These are phyloP conservation scores for Sarcocystis neurona DNA, from an alignment of 169 alveolate genomes.

Conservation along the genomic window DNA sequence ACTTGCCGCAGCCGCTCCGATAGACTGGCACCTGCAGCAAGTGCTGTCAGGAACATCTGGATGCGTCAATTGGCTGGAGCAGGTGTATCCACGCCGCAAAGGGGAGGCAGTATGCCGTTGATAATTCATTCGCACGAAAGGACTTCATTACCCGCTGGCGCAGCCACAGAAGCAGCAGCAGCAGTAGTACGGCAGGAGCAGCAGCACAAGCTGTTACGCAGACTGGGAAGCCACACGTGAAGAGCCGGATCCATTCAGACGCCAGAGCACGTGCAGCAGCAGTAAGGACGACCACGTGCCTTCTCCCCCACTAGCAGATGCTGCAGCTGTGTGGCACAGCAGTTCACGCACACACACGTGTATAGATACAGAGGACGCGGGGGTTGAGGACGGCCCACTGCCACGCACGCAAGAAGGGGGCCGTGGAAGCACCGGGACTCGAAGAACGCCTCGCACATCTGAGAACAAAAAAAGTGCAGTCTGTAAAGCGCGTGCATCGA, in stretches of 20 bases:
- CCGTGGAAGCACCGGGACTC: too few relatives aligned
- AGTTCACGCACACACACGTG: not conserved
- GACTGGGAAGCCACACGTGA: not conserved
- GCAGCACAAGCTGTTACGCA: not conserved
- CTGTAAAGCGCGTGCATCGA: too few relatives aligned
- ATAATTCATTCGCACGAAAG: too few relatives aligned
- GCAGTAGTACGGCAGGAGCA: not conserved
- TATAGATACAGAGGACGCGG: not conserved
- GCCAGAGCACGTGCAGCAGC: not conserved
- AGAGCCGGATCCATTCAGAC: not conserved
- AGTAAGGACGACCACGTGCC: not conserved
- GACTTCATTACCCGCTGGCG: too few relatives aligned
- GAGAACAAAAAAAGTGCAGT: too few relatives aligned
- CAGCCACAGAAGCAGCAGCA: not conserved
- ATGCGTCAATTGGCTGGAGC: not conserved
- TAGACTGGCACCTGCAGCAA: not conserved
- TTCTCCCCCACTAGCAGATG: not conserved
- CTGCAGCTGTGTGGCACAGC: not conserved
- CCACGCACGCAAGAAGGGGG: too few relatives aligned
- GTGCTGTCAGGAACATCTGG: not conserved
- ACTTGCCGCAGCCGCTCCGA: not conserved
- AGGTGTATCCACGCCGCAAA: not conserved
- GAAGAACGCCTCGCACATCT: too few relatives aligned
- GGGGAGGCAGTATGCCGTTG: not conserved
- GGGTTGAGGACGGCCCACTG: not conserved